A percentile compares a stretch with the other conserved stretches of the same genome.
phyloP scores from a whole-genome alignment of 441 rosid species.

The Adansonia grandidieri region DNA sequence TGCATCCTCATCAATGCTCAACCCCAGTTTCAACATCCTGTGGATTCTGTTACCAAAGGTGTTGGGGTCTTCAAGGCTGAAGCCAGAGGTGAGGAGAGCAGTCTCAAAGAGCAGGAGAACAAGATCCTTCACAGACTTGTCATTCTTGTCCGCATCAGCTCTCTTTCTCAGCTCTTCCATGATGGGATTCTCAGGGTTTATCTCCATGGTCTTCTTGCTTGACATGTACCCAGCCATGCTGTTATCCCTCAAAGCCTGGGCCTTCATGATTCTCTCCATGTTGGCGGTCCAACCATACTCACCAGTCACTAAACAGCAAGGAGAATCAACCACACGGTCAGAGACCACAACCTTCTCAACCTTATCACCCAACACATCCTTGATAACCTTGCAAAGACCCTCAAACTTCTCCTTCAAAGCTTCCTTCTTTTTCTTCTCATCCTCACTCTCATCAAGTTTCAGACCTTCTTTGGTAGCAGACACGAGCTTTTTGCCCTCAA shows the following conservation, averaged over 20 bases:
- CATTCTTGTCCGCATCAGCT: slow-evolving; percentile 62
- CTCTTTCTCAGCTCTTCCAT: slow-evolving; percentile 77
- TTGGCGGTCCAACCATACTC: slow-evolving; percentile 75
- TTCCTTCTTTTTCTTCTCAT: slow-evolving; percentile 64
- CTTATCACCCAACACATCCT: slow-evolving; percentile 69
- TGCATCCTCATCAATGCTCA: slow-evolving; percentile 71
- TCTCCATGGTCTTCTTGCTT: slow-evolving; percentile 69
- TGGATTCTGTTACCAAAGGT: slow-evolving; percentile 73
- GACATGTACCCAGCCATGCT: slow-evolving; percentile 79
- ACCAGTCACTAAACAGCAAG: slow-evolving; percentile 67
- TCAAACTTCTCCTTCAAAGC: slow-evolving; percentile 60
- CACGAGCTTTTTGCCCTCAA: slow-evolving; percentile 69
- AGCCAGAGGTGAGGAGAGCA: slow-evolving; percentile 67
- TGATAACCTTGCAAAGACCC: slow-evolving; percentile 74
- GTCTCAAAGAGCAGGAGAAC: slow-evolving; percentile 67
- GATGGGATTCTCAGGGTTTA: slow-evolving; percentile 64
- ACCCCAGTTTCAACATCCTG: slow-evolving; percentile 69
- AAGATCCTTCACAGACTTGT: slow-evolving; percentile 72
- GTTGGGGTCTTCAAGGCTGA: slow-evolving; percentile 76
- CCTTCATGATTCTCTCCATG: slow-evolving; percentile 84
- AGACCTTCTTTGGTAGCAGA: slow-evolving; percentile 75
- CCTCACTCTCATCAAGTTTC: slow-evolving; percentile 61
- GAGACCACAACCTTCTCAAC: slow-evolving; percentile 73
- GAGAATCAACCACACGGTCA: slow-evolving; percentile 71
- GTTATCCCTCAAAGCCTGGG: slow-evolving; percentile 69